Evolutionary conservation across 164 flowering plant genomes (phyloP).

Genomic region (Warburgia ugandensis): DNA sequence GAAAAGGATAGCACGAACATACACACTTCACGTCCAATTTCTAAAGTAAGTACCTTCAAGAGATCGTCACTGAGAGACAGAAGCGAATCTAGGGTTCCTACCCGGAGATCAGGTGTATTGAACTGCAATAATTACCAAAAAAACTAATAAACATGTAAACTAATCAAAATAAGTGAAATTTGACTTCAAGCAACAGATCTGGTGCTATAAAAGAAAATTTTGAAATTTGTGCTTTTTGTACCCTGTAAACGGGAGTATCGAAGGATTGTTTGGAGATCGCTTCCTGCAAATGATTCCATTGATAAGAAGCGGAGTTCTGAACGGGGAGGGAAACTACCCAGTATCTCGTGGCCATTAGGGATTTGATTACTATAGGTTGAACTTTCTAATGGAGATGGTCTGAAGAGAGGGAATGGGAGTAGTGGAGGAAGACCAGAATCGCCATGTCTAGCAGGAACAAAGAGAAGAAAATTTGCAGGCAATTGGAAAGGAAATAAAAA

Average conservation of each 20-base stretch:
- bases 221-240: conserved; percentile 13
- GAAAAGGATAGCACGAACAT: neutral
- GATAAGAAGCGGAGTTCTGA: conserved; percentile 45
- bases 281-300: conserved; percentile 81
- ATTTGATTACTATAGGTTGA: too few species aligned
- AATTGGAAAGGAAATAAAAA: too few species aligned
- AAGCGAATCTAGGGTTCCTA: conserved; percentile 92
- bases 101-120: conserved; percentile 84
- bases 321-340: conserved; percentile 90
- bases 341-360: conserved; percentile 82
- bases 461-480: too few species aligned
- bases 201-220: too few species aligned
- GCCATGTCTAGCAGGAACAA: too few species aligned
- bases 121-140: conserved; percentile 47
- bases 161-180: too few species aligned
- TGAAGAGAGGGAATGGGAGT: too few species aligned
- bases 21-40: neutral
- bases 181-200: neutral
- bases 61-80: conserved; percentile 92
- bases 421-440: too few species aligned
- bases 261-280: conserved; percentile 80
- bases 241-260: conserved; percentile 87
- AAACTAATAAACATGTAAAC: neutral
- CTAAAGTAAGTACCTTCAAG: conserved; percentile 40
- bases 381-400: too few species aligned